Base-by-base conservation (phyloP, 345 rosid genomes). In the Geranium rotundifolium region DNA sequence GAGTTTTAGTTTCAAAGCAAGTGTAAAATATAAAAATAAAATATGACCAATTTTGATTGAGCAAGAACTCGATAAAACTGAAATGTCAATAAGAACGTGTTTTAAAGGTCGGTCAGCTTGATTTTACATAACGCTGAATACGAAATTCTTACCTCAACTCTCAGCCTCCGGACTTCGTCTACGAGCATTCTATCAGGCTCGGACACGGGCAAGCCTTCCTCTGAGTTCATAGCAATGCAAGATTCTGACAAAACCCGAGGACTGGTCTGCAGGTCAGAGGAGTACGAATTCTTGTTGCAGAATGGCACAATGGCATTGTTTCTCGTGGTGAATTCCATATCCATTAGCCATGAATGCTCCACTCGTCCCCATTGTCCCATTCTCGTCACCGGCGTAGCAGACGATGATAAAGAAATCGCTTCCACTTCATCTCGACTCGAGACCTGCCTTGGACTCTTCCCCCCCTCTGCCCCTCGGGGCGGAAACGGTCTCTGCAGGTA, bases 281-380 rank as follows among this genome's bases (percentile, higher is more conserved):
- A 23, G 27, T 23, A 23, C 41, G 41, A 34, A 8, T 5, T 34
- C 41, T 5, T 8, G 7, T 34, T 34, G 41, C 10, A 8, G 10
- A 34, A 34, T 8, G 41, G 41, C 41, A 34, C 41, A 5, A 34
- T 34, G 7, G 41, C 41, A 34, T 10, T 46, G 16, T 14, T 12
- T 10, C 12, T 46, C 10, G 3, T 7, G 15, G 14, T 9, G 12
- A 46, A 46, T 3, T 46, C 52, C 52, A 14, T 72, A 49, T 77
- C 73, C 65, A 79, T 79, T 16, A 60, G 67, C 69, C 65, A 60
- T 65, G 91, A 82, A 63, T 73, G 72, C 7, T 82, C 54, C n/a
- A 88, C 87, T 59, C 80, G 82, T 50, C 95, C 95, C 95, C 91
- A 88, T 67, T 68, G 80, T 55, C 80, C 81, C 71, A 76, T 66